A percentile compares a stretch with the other conserved stretches of the same genome.
Conservation (phyloP, 805 yeast genomes). For the Yamadazyma nakazawae region DNA sequence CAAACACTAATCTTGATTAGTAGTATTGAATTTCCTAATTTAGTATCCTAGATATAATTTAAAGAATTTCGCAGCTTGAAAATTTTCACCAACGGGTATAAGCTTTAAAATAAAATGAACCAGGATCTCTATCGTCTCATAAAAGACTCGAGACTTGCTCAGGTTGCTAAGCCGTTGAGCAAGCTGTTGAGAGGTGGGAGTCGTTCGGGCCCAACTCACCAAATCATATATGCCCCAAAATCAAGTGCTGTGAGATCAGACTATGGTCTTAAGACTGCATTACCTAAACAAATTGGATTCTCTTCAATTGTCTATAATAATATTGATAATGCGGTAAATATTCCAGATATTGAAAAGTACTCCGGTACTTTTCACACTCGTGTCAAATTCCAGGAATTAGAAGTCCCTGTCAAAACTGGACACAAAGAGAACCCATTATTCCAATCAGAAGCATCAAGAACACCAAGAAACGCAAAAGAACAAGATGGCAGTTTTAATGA, state of each 20-base stretch:
- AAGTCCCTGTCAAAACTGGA: slow-evolving; percentile 43
- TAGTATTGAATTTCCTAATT: no score
- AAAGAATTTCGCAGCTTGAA: background rate
- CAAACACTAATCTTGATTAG: no score
- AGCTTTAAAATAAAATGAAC: slow-evolving; percentile 14
- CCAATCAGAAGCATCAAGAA: slow-evolving; percentile 26
- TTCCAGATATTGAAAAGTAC: slow-evolving; percentile 69
- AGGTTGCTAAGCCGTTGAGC: slow-evolving; percentile 42
- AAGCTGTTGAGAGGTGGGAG: slow-evolving; percentile 28
- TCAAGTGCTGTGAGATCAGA: slow-evolving; percentile 63
- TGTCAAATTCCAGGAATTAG: slow-evolving; percentile 65
- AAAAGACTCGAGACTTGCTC: slow-evolving; percentile 41
- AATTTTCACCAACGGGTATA: background rate
- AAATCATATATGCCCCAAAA: slow-evolving; percentile 66
- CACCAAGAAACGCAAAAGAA: slow-evolving; percentile 16
- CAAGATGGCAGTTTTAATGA: slow-evolving; percentile 16
- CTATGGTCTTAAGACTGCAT: slow-evolving; percentile 70
- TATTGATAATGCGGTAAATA: slow-evolving; percentile 60
- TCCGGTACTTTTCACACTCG: slow-evolving; percentile 60
- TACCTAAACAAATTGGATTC: slow-evolving; percentile 60
- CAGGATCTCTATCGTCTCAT: slow-evolving; percentile 34
- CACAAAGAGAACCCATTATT: slow-evolving; percentile 42
- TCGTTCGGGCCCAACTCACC: slow-evolving; percentile 57
- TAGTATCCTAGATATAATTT: background rate
- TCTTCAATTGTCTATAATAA: slow-evolving; percentile 62